These are phyloP conservation scores for Chlorella sp. DNA, from an alignment of 139 green algal genomes.

Conservation along the genomic window DNA sequence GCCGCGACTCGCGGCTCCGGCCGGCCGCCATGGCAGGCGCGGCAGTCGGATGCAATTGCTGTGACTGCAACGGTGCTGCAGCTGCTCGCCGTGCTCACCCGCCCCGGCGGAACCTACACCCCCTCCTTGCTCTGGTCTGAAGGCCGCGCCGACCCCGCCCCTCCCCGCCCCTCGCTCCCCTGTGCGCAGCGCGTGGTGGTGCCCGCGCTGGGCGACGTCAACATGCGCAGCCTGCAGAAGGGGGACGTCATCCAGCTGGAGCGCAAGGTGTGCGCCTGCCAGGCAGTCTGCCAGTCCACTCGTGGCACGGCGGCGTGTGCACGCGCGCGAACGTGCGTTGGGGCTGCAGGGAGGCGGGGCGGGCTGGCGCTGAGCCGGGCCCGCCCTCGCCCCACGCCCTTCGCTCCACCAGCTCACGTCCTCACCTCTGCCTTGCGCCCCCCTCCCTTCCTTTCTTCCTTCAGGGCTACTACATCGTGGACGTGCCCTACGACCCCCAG, in stretches of 20 bases:
- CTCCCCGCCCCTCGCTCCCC: background rate
- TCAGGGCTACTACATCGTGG: slow-evolving; percentile 96
- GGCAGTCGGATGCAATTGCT: background rate
- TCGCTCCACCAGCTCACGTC: background rate
- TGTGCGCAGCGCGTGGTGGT: slow-evolving; percentile 20
- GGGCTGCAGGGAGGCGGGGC: background rate
- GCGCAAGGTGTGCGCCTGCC: slow-evolving; percentile 14
- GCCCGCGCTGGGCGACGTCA: slow-evolving; percentile 85
- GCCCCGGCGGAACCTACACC: no score
- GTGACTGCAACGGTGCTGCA: background rate
- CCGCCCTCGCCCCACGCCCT: no score
- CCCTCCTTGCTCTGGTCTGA: background rate
- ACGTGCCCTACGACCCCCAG: slow-evolving; percentile 61
- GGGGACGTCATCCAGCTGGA: slow-evolving; percentile 89
- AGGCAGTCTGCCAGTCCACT: background rate
- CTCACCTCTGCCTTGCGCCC: background rate
- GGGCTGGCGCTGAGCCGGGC: background rate
- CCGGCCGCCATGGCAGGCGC: no score
- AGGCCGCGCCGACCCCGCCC: background rate
- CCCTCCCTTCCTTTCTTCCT: no score
- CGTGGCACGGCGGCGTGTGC: background rate
- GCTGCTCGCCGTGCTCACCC: no score
- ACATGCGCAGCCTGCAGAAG: slow-evolving; percentile 92
- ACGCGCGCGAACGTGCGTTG: background rate
- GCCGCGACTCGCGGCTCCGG: no score